Evolutionary conservation across 139 green algal genomes (phyloP).

Genomic region (Volvox reticuliferus): DNA sequence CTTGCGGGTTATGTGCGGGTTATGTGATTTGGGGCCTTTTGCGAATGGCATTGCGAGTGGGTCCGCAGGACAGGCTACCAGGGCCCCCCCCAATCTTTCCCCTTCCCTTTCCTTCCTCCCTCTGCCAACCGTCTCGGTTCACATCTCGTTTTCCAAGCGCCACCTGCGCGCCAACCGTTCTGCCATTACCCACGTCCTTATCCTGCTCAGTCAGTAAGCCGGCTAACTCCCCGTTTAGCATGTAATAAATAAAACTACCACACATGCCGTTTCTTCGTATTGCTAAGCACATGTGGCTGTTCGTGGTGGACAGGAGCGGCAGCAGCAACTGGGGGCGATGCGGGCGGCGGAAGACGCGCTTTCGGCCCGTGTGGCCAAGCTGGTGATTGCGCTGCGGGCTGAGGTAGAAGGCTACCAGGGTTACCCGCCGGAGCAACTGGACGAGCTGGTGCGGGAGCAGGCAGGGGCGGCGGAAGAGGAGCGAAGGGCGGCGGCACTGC

Average conservation of each 20-base stretch:
- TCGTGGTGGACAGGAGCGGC: neutral
- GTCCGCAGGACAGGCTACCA: too few species aligned
- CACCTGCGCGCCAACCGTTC: neutral
- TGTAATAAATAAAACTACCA: too few species aligned
- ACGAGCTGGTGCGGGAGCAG: conserved; percentile 42
- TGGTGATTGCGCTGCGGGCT: conserved; percentile 9
- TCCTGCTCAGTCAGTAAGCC: too few species aligned
- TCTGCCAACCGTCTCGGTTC: too few species aligned
- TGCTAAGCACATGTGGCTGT: too few species aligned
- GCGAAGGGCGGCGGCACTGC: conserved; percentile 47
- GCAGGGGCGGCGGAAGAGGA: conserved; percentile 47
- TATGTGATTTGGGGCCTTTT: too few species aligned
- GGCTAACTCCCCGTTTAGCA: too few species aligned
- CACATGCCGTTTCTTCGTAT: too few species aligned
- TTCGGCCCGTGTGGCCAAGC: neutral
- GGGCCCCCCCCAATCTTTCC: too few species aligned
- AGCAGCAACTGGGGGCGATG: neutral
- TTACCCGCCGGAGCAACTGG: conserved; percentile 45
- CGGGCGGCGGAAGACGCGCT: conserved; percentile 17
- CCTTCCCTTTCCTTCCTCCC: neutral
- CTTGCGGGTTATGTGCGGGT: neutral
- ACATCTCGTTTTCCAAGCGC: too few species aligned
- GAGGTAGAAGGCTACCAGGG: conserved; percentile 34
- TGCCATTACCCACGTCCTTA: neutral
- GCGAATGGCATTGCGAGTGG: too few species aligned